phyloP scores from a whole-genome alignment of 352 stramenopile genomes.

The Blastocystis sp. region DNA sequence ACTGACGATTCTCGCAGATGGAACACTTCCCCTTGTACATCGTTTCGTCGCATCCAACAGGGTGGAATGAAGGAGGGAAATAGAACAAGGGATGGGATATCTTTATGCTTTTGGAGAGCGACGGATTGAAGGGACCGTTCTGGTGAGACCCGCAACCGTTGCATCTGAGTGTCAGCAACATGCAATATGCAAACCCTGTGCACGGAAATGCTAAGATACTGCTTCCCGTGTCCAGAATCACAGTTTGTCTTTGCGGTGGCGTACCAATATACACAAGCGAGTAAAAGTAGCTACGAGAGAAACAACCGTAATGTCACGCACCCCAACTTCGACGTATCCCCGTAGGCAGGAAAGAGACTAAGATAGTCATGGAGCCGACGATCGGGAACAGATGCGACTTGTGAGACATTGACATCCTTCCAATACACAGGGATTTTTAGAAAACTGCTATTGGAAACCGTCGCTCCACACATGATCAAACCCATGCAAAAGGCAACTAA shows the following conservation, averaged over 20 bases:
- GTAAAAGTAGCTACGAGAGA: slow-evolving; percentile 46
- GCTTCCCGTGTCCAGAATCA: slow-evolving; percentile 53
- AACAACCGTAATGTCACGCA: background rate
- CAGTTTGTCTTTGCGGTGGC: slow-evolving; percentile 38
- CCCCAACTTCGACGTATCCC: slow-evolving; percentile 42
- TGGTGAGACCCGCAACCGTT: slow-evolving; percentile 4
- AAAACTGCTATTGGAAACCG: background rate
- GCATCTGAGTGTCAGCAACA: slow-evolving; percentile 13
- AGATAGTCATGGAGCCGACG: slow-evolving; percentile 43
- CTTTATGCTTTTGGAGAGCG: slow-evolving; percentile 17
- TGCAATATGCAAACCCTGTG: background rate
- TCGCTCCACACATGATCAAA: background rate
- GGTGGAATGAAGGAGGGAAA: background rate
- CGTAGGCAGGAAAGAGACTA: slow-evolving; percentile 10
- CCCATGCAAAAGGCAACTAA: background rate
- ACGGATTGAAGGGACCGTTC: slow-evolving; percentile 38
- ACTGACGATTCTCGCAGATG: background rate
- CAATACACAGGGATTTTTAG: slow-evolving; percentile 13
- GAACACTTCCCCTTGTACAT: slow-evolving; percentile 34
- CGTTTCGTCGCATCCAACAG: background rate
- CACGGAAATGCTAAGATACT: slow-evolving; percentile 52
- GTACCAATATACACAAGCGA: slow-evolving; percentile 43
- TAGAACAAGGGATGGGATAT: slow-evolving; percentile 30
- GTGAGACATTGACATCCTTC: background rate
- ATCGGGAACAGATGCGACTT: background rate